Percentiles rank a stretch among this genome's conserved stretches.
phyloP scores from a whole-genome alignment of 345 rosid genomes.

The Firmiana major region DNA sequence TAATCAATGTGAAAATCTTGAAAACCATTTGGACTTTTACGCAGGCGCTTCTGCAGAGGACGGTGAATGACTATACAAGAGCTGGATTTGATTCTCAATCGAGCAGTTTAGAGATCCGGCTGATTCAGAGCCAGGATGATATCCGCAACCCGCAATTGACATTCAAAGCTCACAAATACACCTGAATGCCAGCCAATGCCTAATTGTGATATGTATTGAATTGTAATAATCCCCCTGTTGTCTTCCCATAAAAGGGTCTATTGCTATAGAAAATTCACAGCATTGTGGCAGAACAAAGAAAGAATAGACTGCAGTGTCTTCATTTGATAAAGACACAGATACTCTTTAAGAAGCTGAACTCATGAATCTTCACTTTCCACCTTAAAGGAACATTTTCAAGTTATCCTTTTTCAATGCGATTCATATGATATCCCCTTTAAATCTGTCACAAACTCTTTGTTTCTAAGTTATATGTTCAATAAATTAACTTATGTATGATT shows the following conservation, averaged over 20 bases:
- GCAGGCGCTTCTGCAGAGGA: constrained; percentile 78
- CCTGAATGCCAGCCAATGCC: constrained; percentile 6
- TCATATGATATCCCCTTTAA: too few relatives aligned
- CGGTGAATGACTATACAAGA: constrained; percentile 56
- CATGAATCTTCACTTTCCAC: too few relatives aligned
- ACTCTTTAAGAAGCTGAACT: too few relatives aligned
- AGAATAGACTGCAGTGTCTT: too few relatives aligned
- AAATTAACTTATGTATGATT: too few relatives aligned
- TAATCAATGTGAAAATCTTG: neutral
- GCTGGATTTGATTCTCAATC: constrained; percentile 60
- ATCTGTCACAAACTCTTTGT: too few relatives aligned
- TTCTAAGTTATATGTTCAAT: too few relatives aligned
- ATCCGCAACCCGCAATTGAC: constrained; percentile 66
- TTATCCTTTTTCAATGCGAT: too few relatives aligned
- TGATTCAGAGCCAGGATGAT: constrained; percentile 91
- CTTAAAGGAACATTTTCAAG: too few relatives aligned
- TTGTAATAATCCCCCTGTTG: neutral
- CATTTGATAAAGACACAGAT: too few relatives aligned
- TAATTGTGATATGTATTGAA: neutral
- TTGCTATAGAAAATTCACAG: neutral
- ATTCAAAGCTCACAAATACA: constrained; percentile 52
- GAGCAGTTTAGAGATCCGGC: constrained; percentile 88
- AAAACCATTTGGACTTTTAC: constrained; percentile 8
- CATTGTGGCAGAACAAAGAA: neutral
- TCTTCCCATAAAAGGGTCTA: neutral